A percentile compares a stretch with the other conserved stretches of the same genome.
These are phyloP conservation scores for Camellia sinensis DNA, from an alignment of 148 eudicot genomes.

Conservation along the genomic window DNA sequence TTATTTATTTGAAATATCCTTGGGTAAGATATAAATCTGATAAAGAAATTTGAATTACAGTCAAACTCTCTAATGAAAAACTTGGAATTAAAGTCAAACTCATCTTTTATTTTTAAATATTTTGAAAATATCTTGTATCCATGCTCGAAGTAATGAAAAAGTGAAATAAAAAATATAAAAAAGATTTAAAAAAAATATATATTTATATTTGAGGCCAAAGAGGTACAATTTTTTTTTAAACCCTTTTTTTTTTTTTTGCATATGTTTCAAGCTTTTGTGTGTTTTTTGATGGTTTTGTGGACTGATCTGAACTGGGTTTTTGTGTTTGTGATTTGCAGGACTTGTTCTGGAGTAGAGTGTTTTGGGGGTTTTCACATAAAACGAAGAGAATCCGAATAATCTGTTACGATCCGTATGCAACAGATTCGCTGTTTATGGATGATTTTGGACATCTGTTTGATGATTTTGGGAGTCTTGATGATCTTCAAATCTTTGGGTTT, in stretches of 20 bases:
- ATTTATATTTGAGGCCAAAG: too few relatives aligned
- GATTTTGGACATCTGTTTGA: conserved; percentile 37
- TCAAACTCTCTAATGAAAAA: too few relatives aligned
- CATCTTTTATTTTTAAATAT: too few relatives aligned
- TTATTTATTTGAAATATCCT: too few relatives aligned
- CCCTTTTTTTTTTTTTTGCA: not conserved
- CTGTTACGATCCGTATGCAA: conserved; percentile 62
- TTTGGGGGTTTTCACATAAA: conserved; percentile 89
- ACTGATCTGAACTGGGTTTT: conserved; percentile 24
- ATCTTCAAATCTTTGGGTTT: conserved; percentile 36
- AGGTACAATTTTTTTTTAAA: too few relatives aligned
- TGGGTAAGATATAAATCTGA: too few relatives aligned
- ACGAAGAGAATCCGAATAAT: conserved; percentile 53
- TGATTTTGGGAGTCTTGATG: conserved; percentile 34
- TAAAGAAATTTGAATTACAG: too few relatives aligned
- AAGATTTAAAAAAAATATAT: too few relatives aligned
- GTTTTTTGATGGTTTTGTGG: not conserved
- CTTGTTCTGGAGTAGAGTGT: conserved; percentile 72
- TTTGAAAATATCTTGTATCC: too few relatives aligned
- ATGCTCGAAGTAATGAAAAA: too few relatives aligned
- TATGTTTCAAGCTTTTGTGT: not conserved
- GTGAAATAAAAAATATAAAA: too few relatives aligned
- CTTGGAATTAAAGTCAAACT: too few relatives aligned
- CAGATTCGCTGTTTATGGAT: conserved; percentile 43
- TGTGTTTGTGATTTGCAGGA: conserved; percentile 31